Percentiles rank a stretch among this genome's conserved stretches.
These are phyloP conservation scores for Penicillium vulpinum DNA, from an alignment of 2,329 filamentous ascomycete genomes.

Conservation along the genomic window DNA sequence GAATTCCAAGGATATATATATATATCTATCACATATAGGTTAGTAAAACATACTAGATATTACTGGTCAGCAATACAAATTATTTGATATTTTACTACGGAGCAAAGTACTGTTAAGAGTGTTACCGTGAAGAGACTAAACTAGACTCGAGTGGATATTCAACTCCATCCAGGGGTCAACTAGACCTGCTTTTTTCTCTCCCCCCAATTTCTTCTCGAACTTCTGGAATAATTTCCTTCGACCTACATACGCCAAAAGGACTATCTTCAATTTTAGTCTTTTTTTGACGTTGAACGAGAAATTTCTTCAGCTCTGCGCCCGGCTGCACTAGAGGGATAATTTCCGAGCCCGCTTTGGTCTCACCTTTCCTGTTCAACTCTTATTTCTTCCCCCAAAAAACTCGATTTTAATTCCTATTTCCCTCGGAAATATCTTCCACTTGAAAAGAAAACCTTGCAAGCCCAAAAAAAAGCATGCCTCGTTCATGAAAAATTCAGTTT, in stretches of 20 bases:
- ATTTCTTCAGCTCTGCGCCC: constrained; percentile 13
- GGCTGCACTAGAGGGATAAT: constrained; percentile 23
- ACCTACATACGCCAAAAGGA: constrained; percentile 1
- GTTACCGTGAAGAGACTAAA: constrained; percentile 22
- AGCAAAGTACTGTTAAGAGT: constrained; percentile 12
- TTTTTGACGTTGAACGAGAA: constrained; percentile 6
- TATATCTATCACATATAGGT: too few species aligned
- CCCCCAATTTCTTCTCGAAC: constrained; percentile 8
- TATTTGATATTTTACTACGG: background rate
- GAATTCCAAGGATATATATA: background rate
- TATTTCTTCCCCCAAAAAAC: background rate
- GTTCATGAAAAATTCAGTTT: constrained; percentile 21
- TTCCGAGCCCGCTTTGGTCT: constrained; percentile 22
- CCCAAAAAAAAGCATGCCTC: constrained; percentile 17
- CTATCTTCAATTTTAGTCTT: constrained; percentile 5
- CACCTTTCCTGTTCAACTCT: constrained; percentile 9
- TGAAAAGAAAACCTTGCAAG: background rate
- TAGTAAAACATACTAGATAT: background rate
- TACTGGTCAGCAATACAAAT: background rate
- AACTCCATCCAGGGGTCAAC: constrained; percentile 26
- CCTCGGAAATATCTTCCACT: constrained; percentile 2
- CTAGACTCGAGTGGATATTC: constrained; percentile 27
- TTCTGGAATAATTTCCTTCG: constrained; percentile 1
- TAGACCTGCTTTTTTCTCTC: constrained; percentile 5
- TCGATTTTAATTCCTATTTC: background rate